phyloP scores from a whole-genome alignment of 345 rosid genomes.

The Euphorbia peplus region DNA sequence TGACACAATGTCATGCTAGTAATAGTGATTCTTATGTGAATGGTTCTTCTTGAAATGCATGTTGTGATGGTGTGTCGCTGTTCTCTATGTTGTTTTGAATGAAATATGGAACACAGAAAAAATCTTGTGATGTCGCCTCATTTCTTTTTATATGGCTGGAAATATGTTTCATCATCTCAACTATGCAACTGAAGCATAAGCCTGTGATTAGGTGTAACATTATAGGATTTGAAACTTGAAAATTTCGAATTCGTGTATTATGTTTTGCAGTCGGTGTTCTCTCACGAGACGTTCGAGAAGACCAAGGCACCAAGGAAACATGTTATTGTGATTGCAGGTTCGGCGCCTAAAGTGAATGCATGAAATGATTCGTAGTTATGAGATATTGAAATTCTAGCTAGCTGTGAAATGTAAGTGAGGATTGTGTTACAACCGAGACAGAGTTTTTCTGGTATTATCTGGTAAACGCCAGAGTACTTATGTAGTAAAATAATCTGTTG shows the following conservation, averaged over 20 bases:
- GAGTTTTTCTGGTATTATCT: not conserved
- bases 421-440: not conserved
- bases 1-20: too few species aligned
- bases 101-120: too few species aligned
- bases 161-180: not conserved
- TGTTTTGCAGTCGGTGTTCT: constrained; percentile 43
- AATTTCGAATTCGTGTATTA: not conserved
- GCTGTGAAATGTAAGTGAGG: constrained; percentile 11
- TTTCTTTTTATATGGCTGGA: too few species aligned
- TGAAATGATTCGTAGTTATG: constrained; percentile 32
- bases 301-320: constrained; percentile 55
- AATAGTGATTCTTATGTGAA: too few species aligned
- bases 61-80: too few species aligned
- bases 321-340: constrained; percentile 76
- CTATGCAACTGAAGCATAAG: too few species aligned
- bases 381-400: constrained; percentile 24
- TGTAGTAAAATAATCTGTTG: constrained; percentile 16
- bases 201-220: not conserved
- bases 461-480: too few species aligned
- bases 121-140: too few species aligned
- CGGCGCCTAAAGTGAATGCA: constrained; percentile 79
- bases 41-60: too few species aligned
- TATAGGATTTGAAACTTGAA: not conserved
- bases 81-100: too few species aligned
- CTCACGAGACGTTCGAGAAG: constrained; percentile 63